Evolutionary conservation across 2,329 filamentous ascomycete species (phyloP), one percentile per base, ranked within the genome.

Genomic region (Neocucurbitaria cava): DNA sequence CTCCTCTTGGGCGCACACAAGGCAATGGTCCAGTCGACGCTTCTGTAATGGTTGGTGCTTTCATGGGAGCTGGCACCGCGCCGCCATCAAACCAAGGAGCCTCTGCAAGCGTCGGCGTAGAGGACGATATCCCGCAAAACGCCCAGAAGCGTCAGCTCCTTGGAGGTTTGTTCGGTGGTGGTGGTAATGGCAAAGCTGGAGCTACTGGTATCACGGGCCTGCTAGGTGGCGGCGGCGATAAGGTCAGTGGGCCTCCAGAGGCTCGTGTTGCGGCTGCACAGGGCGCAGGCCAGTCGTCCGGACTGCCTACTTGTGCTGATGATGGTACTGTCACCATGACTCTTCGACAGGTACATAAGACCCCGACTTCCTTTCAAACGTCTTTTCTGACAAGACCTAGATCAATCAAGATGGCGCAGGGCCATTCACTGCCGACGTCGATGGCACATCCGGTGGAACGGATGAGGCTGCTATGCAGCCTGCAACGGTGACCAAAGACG

Each of bases 391-490:
- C 47, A 36, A 8, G 10, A 33, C 39, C 1, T 30, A 71, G 64
- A 71, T 89, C 77, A 89, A 89, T 81, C 87, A 89, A 72, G 87
- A 89, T 60, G 87, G 87, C 21, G 87, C 87, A 1, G 87, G 87
- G 1, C 86, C 86, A 2, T 78, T 89, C 56, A 81, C 78, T 20
- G 87, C 87, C 10, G 80, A 80, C 28, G 78, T 89, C 18, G 87
- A 90, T 67, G 78, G 79, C 38, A 88, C 86, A 21, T 89, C 86
- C 1, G 87, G 87, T 36, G 87, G 87, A 54, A 85, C 82, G 5
- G 82, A 88, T 62, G 69, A 81, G 41, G 66, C 74, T 24, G 87
- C 87, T 28, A 89, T 89, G 81, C 72, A 87, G 73, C 70, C 66
- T 1, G 87, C 87, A 10, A 66, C 83, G 45, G 83, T 89, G 53